A percentile compares a stretch with the other conserved stretches of the same genome.
Conservation (phyloP, 148 eudicot genomes). For the Simmondsia chinensis region DNA sequence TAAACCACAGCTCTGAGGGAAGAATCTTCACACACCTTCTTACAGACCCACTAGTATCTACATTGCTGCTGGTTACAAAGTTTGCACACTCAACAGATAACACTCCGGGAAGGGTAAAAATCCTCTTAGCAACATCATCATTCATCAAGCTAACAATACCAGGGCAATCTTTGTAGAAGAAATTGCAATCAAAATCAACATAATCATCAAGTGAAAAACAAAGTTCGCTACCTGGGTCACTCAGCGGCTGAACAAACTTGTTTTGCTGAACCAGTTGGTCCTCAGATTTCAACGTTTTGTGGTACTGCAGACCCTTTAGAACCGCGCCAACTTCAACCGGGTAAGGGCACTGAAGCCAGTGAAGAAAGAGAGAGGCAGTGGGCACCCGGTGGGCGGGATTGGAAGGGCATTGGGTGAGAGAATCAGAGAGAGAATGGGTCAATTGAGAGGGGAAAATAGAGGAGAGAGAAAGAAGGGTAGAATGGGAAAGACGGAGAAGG, state of each 20-base stretch:
- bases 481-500: conserved; percentile 27
- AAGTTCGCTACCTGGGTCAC: conserved; percentile 30
- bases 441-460: conserved; percentile 14
- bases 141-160: conserved; percentile 36
- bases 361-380: conserved; percentile 51
- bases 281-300: conserved; percentile 33
- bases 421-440: not conserved
- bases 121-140: conserved; percentile 13
- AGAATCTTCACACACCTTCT: conserved; percentile 29
- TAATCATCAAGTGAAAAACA: conserved; percentile 50
- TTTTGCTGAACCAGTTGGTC: conserved; percentile 13
- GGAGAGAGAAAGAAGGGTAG: conserved; percentile 32
- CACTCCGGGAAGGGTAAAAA: conserved; percentile 50
- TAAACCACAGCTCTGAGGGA: conserved; percentile 64
- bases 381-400: conserved; percentile 57
- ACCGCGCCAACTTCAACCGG: conserved; percentile 14
- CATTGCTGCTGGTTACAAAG: conserved; percentile 16
- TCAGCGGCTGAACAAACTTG: conserved; percentile 24
- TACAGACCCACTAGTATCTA: conserved; percentile 6
- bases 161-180: conserved; percentile 69
- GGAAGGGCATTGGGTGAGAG: conserved; percentile 30
- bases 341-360: conserved; percentile 49
- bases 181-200: conserved; percentile 26
- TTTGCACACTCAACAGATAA: conserved; percentile 55
- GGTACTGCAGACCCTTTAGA: conserved; percentile 28